Evolutionary conservation across 805 yeast species (phyloP), one percentile per base, ranked within the genome.

Genomic region (Hanseniaspora pseudoguilliermondii): DNA sequence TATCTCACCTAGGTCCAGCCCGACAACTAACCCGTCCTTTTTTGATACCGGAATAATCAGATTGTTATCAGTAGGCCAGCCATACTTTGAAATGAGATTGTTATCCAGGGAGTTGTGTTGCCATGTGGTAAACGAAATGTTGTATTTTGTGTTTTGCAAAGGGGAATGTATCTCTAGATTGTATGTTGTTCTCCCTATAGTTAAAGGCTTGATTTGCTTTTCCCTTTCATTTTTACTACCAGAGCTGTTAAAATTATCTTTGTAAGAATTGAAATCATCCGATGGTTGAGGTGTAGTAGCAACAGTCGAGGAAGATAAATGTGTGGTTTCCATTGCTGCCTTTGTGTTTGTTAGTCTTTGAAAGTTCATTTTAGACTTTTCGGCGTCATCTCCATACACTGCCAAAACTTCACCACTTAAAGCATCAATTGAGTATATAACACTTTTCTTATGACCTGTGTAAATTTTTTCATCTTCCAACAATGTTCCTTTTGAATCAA

Each of bases 101-200:
- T 70, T 71, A 66, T 91, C 95, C 53, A 89, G 72, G 60, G 86
- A 82, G 66, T 91, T 91, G 47, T 95, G 95, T 10, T 93, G 95
- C 96, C 97, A 93, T 39, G 83, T 76, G 1, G 95, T 76, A 64
- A 84, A 89, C 0, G 90, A 82, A 18, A 93, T 86, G 63, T 88
- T 86, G 93, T 96, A 90, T 1, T 82, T 78, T 0, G 83, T 71
- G 58, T 80, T 80, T 58, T 79, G 76, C 23, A 42, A 25, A 61
- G 77, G 80, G 2, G 93, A 82, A 65, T 88, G 84, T n/a, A 93
- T 91, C 0, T 81, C 73, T 43, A 86, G 71, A 60, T 83, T 85
- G 64, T 82, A 86, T 0, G 81, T 80, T 0, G 90, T 82, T 65
- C 79, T 83, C 0, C 95, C 95, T 5, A 86, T 67, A 62, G 81